Evolutionary conservation across 805 yeast species (phyloP), one percentile per base, ranked within the genome.

Genomic region (Saturnispora serradocipensis): DNA sequence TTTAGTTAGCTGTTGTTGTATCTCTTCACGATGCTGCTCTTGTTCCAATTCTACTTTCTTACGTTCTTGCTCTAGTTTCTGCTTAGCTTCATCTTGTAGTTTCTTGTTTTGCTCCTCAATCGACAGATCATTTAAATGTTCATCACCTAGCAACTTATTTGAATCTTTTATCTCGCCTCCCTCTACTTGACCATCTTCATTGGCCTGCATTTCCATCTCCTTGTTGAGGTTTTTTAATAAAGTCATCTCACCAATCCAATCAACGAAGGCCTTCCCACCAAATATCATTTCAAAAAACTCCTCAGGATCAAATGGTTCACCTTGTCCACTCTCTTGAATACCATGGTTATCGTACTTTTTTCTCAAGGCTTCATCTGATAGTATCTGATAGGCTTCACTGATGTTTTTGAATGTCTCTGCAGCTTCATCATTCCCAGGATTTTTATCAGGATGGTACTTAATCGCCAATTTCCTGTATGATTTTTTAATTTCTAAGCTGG

Each of bases 391-490:
- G 0, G 91, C 91, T 59, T 78, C 81, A 27, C 78, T 75, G 42
- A 78, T 71, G 55, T 78, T 86, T 68, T 93, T 97, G 68, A 93
- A 93, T 60, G 84, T 82, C 48, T 77, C 80, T 13, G 91, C 88
- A 15, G 99, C 99, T 11, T 79, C 77, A 40, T 93, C 95, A 65
- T 93, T 95, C 61, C 86, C 82, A n/a, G 95, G 96, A 63, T 91
- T 88, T 72, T 93, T 93, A 67, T 93, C 99, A 1, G 99, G 99
- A 67, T 91, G 99, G 48, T 87, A 86, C 53, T 73, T 75, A 67
- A 91, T 85, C 7, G 98, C 98, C 66, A 82, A 81, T 65, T 86
- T 86, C 56, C 99, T 77, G 68, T 93, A 93, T 0, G 97, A 96
- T 66, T 88, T 88, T 68, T 93, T 93, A 67, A 93, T 87, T 57